Evolutionary conservation across 2,329 filamentous ascomycete species (phyloP), one percentile per base, ranked within the genome.

Genomic region (Ceratocystis ficicola): DNA sequence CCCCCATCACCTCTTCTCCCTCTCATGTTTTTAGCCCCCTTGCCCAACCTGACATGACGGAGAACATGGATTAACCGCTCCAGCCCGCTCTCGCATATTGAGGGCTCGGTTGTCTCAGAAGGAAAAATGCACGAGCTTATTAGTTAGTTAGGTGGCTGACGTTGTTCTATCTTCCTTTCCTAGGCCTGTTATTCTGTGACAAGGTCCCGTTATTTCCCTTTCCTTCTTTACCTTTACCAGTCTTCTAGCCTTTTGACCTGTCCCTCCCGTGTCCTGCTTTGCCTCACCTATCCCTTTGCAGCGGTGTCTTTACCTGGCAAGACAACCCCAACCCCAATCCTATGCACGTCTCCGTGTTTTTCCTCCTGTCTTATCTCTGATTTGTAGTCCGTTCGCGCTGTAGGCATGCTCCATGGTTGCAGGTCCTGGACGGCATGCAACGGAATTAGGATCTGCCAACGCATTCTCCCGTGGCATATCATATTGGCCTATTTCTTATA

Each of bases 11-110:
- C 28, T 28, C n/a, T 10, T 32, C 30, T 32, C 32, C 32, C 32
- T 36, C 32, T 36, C 32, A 12, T 36, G 32, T 12, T 36, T 36
- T 36, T 36, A 12, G 10, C 20, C 41, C 60, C 36, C 60, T 25
- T 62, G 22, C 60, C 41, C 60, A 44, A 25, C 32, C 36, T 44
- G 60, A 44, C 36, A 22, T 62, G 59, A 61, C 52, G 52, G 52
- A 32, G 25, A 59, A 59, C 52, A 59, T 59, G 52, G 52, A 59
- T 59, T 44, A 28, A 20, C 41, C 41, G 41, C 25, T 62, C 20
- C 60, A 44, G 60, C 44, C 60, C 60, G 60, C 60, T 44, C 44
- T 44, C 44, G 60, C 60, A 62, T 62, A 44, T 62, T 62, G 41
- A 10, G 41, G 25, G 28, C 60, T 44, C 41, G 44, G 32, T 22